A percentile compares a stretch with the other conserved stretches of the same genome.
Conservation (phyloP, 495 filamentous ascomycete genomes). For the Penicillium manginii region DNA sequence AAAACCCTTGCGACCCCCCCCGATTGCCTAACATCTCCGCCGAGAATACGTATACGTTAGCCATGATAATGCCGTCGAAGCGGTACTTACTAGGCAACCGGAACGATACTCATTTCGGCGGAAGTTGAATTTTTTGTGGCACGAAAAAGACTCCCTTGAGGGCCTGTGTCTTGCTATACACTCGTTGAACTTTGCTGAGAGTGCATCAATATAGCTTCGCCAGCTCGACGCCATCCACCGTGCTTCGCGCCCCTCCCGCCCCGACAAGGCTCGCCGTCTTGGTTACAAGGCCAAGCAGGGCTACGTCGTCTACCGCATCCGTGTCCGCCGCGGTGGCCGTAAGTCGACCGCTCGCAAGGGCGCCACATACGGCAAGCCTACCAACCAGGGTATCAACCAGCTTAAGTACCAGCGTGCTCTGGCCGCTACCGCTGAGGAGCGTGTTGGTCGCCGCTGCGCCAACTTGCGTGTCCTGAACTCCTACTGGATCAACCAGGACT, state of each 20-base stretch:
- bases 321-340: constrained; percentile 95
- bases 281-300: constrained; percentile 99
- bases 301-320: constrained; percentile 99
- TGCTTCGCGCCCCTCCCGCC: constrained; percentile 95
- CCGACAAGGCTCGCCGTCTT: constrained; percentile 99
- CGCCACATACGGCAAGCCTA: constrained; percentile 99
- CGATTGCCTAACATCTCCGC: constrained; percentile 53
- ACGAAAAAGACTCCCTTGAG: constrained; percentile 36
- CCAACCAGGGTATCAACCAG: constrained; percentile 99
- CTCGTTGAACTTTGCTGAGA: constrained; percentile 99
- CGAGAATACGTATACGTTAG: constrained; percentile 48
- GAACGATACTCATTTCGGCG: constrained; percentile 43
- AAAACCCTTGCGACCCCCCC: constrained; percentile 49
- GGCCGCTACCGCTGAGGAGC: constrained; percentile 96
- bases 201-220: constrained; percentile 98
- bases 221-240: constrained; percentile 99
- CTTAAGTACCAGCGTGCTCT: constrained; percentile 99
- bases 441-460: constrained; percentile 97
- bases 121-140: constrained; percentile 49
- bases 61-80: constrained; percentile 41
- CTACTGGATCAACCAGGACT: constrained; percentile 99
- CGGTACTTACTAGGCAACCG: constrained; percentile 42
- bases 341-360: constrained; percentile 96
- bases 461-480: constrained; percentile 99
- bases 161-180: constrained; percentile 83